A percentile compares a stretch with the other conserved stretches of the same genome.
Conservation (phyloP, 2,329 filamentous ascomycete genomes). For the Pseudocercospora eumusae region DNA sequence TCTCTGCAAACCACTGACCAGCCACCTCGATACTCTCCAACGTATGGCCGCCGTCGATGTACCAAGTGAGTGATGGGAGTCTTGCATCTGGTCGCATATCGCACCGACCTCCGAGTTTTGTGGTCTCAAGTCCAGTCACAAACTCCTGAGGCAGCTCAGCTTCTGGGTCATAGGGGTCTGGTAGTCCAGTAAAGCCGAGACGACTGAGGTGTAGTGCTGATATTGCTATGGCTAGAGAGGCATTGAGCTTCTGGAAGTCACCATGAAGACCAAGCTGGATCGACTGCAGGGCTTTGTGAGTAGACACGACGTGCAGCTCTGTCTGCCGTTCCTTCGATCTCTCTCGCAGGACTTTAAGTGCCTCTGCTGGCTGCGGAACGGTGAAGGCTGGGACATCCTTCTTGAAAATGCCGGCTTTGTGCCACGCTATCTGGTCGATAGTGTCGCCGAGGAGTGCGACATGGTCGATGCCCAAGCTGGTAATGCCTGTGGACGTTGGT, state of each 20-base stretch:
- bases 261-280: slow-evolving; percentile 61
- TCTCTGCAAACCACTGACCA: slow-evolving; percentile 70
- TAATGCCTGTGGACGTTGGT: slow-evolving; percentile 71
- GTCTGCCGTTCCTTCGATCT: slow-evolving; percentile 55
- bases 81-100: slow-evolving; percentile 63
- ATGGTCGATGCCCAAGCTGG: slow-evolving; percentile 84
- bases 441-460: slow-evolving; percentile 76
- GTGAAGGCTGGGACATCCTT: slow-evolving; percentile 63
- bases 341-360: slow-evolving; percentile 58
- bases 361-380: slow-evolving; percentile 57
- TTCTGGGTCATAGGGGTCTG: slow-evolving; percentile 44
- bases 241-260: slow-evolving; percentile 65
- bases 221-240: slow-evolving; percentile 61
- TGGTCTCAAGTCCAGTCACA: slow-evolving; percentile 63
- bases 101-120: slow-evolving; percentile 73
- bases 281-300: slow-evolving; percentile 51
- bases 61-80: slow-evolving; percentile 63
- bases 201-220: slow-evolving; percentile 59
- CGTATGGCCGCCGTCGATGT: slow-evolving; percentile 86
- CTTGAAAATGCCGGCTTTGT: slow-evolving; percentile 89
- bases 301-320: slow-evolving; percentile 51
- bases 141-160: slow-evolving; percentile 62
- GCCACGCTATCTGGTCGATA: slow-evolving; percentile 82
- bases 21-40: slow-evolving; percentile 77
- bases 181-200: slow-evolving; percentile 47